Evolutionary conservation across 2,329 filamentous ascomycete species (phyloP).

Genomic region (Penicillium sp.): DNA sequence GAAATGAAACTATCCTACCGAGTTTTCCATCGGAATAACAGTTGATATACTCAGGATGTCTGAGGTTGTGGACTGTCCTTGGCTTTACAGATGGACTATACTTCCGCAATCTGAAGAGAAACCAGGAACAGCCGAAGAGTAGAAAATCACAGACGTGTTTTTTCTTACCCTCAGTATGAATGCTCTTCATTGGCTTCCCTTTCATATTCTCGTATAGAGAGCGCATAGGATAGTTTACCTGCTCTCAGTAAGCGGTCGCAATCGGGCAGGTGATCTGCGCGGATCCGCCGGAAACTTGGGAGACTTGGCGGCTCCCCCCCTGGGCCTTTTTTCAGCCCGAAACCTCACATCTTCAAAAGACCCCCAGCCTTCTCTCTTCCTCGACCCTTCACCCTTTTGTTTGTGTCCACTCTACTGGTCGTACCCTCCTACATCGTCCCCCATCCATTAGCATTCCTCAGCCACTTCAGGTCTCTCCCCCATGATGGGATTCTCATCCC

Average conservation of each 20-base stretch:
- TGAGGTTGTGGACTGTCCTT: too few species aligned
- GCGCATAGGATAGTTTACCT: too few species aligned
- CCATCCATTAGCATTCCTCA: slow-evolving; percentile 6
- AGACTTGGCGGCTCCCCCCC: slow-evolving; percentile 16
- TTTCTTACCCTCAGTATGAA: too few species aligned
- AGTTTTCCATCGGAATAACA: too few species aligned
- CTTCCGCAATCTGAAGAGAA: too few species aligned
- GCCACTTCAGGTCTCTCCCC: slow-evolving; percentile 1
- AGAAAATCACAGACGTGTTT: too few species aligned
- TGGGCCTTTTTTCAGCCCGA: slow-evolving; percentile 22
- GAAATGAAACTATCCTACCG: too few species aligned
- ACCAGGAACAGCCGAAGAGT: too few species aligned
- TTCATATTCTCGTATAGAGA: background rate
- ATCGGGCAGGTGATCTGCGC: slow-evolving; percentile 27
- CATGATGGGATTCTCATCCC: slow-evolving; percentile 46
- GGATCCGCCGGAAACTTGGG: slow-evolving; percentile 30
- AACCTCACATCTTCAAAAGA: slow-evolving; percentile 6
- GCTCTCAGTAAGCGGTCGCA: background rate
- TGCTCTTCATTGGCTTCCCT: too few species aligned
- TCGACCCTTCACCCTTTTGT: slow-evolving; percentile 12
- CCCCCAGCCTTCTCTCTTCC: slow-evolving; percentile 22
- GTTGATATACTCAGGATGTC: too few species aligned
- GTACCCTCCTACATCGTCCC: slow-evolving; percentile 5
- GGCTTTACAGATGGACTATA: too few species aligned
- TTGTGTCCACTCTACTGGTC: background rate